phyloP scores from a whole-genome alignment of 768 basidiomycete genomes.

The Glaciozyma antarctica region DNA sequence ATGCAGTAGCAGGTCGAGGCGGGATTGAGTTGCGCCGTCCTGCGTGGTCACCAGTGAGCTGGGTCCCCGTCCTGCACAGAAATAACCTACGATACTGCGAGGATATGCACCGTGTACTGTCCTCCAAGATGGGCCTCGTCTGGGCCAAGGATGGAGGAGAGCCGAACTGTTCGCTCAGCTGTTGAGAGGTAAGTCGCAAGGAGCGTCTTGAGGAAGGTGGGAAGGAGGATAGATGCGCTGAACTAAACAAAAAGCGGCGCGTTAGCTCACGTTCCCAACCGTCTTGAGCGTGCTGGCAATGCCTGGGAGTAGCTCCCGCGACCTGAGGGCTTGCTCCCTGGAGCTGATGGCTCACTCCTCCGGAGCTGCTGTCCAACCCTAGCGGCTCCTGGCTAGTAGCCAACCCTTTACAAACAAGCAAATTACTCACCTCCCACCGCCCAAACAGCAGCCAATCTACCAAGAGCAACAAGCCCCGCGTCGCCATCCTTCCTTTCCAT shows the following conservation, averaged over 20 bases:
- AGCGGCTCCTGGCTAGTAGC: not conserved
- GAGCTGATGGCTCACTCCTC: too few relatives aligned
- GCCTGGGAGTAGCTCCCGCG: not conserved
- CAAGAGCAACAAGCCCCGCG: not conserved
- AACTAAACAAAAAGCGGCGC: not conserved
- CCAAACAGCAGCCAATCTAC: slow-evolving; percentile 23
- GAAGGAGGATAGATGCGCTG: slow-evolving; percentile 15
- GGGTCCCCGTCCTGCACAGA: slow-evolving; percentile 7
- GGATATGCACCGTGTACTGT: slow-evolving; percentile 28
- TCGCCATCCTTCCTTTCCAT: slow-evolving; percentile 7
- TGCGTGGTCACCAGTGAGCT: slow-evolving; percentile 5
- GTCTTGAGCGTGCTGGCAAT: not conserved
- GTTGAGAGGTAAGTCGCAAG: slow-evolving; percentile 18
- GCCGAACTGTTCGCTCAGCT: slow-evolving; percentile 17
- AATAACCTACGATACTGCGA: slow-evolving; percentile 24
- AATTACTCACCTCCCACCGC: slow-evolving; percentile 19
- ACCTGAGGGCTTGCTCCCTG: not conserved
- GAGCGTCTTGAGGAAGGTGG: slow-evolving; percentile 15
- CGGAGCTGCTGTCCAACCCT: too few relatives aligned
- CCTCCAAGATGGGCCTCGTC: slow-evolving; percentile 22
- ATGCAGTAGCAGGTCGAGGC: slow-evolving; percentile 26
- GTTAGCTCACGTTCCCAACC: not conserved
- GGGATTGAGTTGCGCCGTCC: slow-evolving; percentile 25
- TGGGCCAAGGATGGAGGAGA: slow-evolving; percentile 9
- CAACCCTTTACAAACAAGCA: not conserved